phyloP scores from a whole-genome alignment of 1,139 yeast species.

The Geotrichum aggregatum region DNA sequence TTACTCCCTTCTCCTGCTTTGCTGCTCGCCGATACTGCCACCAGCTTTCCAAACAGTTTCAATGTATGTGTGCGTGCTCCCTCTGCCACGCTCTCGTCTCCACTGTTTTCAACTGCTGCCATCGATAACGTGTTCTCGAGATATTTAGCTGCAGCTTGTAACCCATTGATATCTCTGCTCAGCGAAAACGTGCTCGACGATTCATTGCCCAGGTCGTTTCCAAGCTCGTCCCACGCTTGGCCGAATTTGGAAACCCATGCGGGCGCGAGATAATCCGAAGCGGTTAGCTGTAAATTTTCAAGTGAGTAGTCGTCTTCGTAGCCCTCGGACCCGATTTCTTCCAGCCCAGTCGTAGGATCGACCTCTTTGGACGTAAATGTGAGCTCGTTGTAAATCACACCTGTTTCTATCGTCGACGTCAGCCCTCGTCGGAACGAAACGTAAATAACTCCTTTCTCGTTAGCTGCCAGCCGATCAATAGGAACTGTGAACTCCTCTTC shows the following conservation, averaged over 20 bases:
- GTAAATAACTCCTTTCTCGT: conserved; percentile 70
- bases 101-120: conserved; percentile 81
- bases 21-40: conserved; percentile 32
- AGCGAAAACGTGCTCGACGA: conserved; percentile 58
- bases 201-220: conserved; percentile 57
- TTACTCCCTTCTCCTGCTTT: conserved; percentile 48
- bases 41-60: conserved; percentile 79
- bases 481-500: conserved; percentile 67
- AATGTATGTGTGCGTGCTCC: conserved; percentile 57
- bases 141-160: conserved; percentile 49
- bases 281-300: conserved; percentile 68
- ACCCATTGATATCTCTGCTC: conserved; percentile 29
- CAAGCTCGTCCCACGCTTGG: conserved; percentile 49
- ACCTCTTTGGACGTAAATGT: conserved; percentile 76
- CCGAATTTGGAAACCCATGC: conserved; percentile 75
- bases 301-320: conserved; percentile 91
- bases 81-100: conserved; percentile 34
- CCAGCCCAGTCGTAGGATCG: conserved; percentile 66
- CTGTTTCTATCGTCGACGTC: conserved; percentile 48
- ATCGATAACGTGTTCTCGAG: conserved; percentile 46
- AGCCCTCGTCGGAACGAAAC: conserved; percentile 60
- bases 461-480: conserved; percentile 66
- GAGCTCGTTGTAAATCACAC: conserved; percentile 62
- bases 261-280: conserved; percentile 82
- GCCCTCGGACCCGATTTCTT: conserved; percentile 55